phyloP scores from a whole-genome alignment of 2,329 filamentous ascomycete species.

The Venturiaceae sp. region DNA sequence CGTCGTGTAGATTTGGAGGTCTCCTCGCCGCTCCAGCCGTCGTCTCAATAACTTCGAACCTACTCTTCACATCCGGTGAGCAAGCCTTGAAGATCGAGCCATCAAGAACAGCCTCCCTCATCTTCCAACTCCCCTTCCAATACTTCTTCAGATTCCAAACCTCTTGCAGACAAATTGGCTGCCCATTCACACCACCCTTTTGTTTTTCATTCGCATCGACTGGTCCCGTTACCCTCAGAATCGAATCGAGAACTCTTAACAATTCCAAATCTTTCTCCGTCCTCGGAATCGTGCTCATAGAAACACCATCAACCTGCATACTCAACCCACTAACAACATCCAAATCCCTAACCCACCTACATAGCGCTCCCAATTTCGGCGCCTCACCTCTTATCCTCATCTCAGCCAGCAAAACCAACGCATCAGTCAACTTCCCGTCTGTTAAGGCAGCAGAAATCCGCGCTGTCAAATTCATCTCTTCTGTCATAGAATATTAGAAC shows the following conservation, averaged over 20 bases:
- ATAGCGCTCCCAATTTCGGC: conserved; percentile 58
- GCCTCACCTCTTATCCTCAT: conserved; percentile 58
- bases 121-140: conserved; percentile 28
- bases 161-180: conserved; percentile 47
- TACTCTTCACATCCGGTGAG: conserved; percentile 26
- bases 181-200: conserved; percentile 19
- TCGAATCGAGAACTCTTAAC: conserved; percentile 52
- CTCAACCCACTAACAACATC: conserved; percentile 59
- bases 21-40: conserved; percentile 52
- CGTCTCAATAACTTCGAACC: conserved; percentile 51
- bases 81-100: conserved; percentile 40
- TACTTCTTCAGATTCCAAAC: conserved; percentile 49
- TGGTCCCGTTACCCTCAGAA: conserved; percentile 53
- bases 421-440: conserved; percentile 57
- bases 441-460: conserved; percentile 56
- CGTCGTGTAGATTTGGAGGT: conserved; percentile 58
- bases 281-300: conserved; percentile 24
- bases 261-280: conserved; percentile 43
- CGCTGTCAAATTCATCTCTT: conserved; percentile 54
- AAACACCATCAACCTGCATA: conserved; percentile 39
- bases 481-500: conserved; percentile 21
- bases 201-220: conserved; percentile 40
- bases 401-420: conserved; percentile 55
- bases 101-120: conserved; percentile 51
- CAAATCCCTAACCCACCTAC: conserved; percentile 62